Base-by-base conservation (phyloP, 2,329 filamentous ascomycete species). In the Monilinia vaccinii-corymbosi region DNA sequence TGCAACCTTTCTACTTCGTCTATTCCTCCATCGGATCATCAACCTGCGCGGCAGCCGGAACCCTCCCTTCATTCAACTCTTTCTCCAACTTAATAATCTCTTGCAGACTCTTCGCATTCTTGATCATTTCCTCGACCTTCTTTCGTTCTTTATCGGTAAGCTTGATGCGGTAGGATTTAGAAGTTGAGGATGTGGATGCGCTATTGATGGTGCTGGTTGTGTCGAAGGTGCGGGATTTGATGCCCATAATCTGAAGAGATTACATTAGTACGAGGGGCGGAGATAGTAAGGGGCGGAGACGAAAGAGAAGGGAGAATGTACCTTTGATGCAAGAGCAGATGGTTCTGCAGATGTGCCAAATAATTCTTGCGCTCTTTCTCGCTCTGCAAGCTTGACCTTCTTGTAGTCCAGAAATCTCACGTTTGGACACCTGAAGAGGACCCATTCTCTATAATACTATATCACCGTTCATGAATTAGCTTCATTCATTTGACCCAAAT, bases 51-150 rank as follows among this genome's bases (percentile, higher is more conserved):
- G 85, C 88, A 38, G 81, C 79, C 2, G 93, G 93, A 73, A 97
- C 80, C 70, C 89, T 80, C 1, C 94, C 94, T 73, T 97, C 93
- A 64, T 89, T 89, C 66, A 97, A 76, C 74, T 94, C 90, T 78
- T 93, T 96, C 78, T 99, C 94, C 71, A 99, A 74, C 66, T 84
- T 81, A 60, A 90, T 87, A 71, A 99, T 95, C 76, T 97, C 94
- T 67, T 91, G 87, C 70, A 99, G 73, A 70, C 88, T 96, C 73
- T 87, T 91, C 7, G 94, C 93, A 70, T 89, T 90, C 74, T 85
- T 85, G 73, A 99, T 96, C 76, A 93, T 81, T 70, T 91, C 87
- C 75, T 95, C 86, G 63, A 97, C 83, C 65, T 84, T 83, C 79
- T 87, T 88, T 78, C 87, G 88, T 81, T 99, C 94, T 71, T 86